Evolutionary conservation across 257 asterid species (phyloP).

Genomic region (Forsythia viridissima): DNA sequence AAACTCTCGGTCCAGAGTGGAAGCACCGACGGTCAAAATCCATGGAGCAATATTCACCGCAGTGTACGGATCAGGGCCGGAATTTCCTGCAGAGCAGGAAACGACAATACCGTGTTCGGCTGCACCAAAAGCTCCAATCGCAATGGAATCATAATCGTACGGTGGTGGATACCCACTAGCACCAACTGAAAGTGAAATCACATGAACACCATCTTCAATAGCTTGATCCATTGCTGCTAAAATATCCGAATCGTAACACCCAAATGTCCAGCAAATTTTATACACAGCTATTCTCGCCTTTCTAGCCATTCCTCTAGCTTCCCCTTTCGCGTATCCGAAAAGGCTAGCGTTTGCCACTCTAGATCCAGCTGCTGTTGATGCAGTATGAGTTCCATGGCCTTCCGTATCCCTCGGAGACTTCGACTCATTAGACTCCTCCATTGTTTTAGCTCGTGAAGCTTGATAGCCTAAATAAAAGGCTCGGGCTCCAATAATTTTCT

Average conservation of each 20-base stretch:
- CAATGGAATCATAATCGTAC: conserved; percentile 74
- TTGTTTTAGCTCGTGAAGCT: conserved; percentile 33
- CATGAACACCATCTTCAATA: conserved; percentile 69
- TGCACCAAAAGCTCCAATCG: conserved; percentile 84
- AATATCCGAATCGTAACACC: conserved; percentile 88
- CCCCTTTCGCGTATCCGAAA: conserved; percentile 71
- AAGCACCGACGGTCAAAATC: conserved; percentile 96
- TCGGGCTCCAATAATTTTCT: conserved; percentile 75
- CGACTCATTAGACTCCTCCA: conserved; percentile 48
- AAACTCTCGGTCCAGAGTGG: conserved; percentile 87
- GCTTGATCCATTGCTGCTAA: conserved; percentile 87
- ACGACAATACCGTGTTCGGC: conserved; percentile 71
- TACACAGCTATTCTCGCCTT: conserved; percentile 88
- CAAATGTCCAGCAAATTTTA: conserved; percentile 75
- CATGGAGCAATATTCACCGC: conserved; percentile 92
- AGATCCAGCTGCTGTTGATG: conserved; percentile 94
- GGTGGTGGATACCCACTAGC: conserved; percentile 65
- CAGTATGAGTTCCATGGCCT: conserved; percentile 96
- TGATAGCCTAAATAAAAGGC: conserved; percentile 69
- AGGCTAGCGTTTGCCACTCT: conserved; percentile 71
- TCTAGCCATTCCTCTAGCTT: conserved; percentile 90
- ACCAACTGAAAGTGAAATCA: conserved; percentile 88
- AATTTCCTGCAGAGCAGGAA: conserved; percentile 91
- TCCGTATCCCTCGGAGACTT: conserved; percentile 86
- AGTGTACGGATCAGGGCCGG: conserved; percentile 68